phyloP scores from a whole-genome alignment of 2,329 filamentous ascomycete species.

The Cryphonectria radicalis region DNA sequence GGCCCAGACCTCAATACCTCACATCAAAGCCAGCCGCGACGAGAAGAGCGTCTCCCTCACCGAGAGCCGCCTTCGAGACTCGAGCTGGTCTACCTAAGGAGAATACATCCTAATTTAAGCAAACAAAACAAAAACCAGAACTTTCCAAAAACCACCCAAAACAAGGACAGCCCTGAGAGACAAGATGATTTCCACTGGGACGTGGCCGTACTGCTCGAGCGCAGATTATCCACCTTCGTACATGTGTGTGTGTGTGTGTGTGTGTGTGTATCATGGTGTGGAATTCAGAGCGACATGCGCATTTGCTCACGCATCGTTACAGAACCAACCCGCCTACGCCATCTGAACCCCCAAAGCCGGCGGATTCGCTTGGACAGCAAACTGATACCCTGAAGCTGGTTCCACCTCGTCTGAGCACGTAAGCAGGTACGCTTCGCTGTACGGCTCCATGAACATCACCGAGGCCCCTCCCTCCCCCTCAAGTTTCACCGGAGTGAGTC shows the following conservation, averaged over 20 bases:
- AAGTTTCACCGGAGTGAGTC: slow-evolving; percentile 5
- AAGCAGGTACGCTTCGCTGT: neutral
- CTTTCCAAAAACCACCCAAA: neutral
- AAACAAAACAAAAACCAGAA: slow-evolving; percentile 16
- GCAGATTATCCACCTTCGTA: neutral
- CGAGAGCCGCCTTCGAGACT: slow-evolving; percentile 14
- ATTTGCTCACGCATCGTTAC: neutral
- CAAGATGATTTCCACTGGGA: neutral
- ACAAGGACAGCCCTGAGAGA: neutral
- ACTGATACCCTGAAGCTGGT: neutral
- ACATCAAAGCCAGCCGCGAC: slow-evolving; percentile 19
- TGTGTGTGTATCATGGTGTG: neutral
- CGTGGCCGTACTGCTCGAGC: neutral
- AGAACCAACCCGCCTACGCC: neutral
- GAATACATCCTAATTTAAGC: slow-evolving; percentile 21
- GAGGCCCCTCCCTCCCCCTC: neutral
- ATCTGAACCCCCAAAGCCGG: neutral
- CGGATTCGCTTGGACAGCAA: neutral
- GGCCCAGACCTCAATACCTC: slow-evolving; percentile 3
- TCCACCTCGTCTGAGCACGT: neutral
- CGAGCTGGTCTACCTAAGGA: slow-evolving; percentile 24
- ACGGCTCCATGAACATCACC: neutral
- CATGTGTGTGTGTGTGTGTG: neutral
- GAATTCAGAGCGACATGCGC: neutral
- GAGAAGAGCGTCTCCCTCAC: slow-evolving; percentile 12